Evolutionary conservation across 495 filamentous ascomycete genomes (phyloP), one percentile per base, ranked within the genome.

Genomic region (Lepidopterella palustris): DNA sequence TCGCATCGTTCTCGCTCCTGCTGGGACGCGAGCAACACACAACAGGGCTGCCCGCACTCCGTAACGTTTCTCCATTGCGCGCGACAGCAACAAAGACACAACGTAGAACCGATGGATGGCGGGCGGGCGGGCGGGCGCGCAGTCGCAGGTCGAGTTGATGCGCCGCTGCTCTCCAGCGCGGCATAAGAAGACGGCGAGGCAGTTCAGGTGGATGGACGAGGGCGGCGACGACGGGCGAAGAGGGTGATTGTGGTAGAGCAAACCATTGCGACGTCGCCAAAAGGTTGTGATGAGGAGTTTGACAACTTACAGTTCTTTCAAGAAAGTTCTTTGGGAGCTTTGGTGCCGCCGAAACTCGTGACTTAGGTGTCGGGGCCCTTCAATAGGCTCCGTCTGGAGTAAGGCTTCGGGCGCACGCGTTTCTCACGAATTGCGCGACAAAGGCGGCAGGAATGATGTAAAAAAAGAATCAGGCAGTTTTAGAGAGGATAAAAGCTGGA

Each of bases 1-100:
- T 55, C 53, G 63, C 24, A 58, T 59, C 58, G 55, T 56, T 54
- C 40, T 25, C 47, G 49, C 31, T 35, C 20, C 39, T 29, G 55
- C 27, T 59, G 53, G 45, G 40, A 48, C 45, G 62, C 26, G 24
- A 47, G 52, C 55, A 62, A 53, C 25, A 31, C 63, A 66, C 63
- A 52, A 42, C 59, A 61, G 58, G 35, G 55, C 23, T 42, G 63
- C 58, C 48, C 59, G 23, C 49, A 24, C 45, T 49, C 21, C 45
- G 45, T 49, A 49, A 49, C 59, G 55, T 66, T 55, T 32, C 63
- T 50, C 21, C 31, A 56, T 39, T 24, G 32, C 35, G 51, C 51
- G 47, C n/a, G 47, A 50, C 47, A 23, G 18, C 51, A 32, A 11
- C n/a, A 5, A 8, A 28, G 51, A 10, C 0, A 9, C 27, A 20